phyloP scores from a whole-genome alignment of 352 stramenopile genomes.

The Phytophthora citrophthora region DNA sequence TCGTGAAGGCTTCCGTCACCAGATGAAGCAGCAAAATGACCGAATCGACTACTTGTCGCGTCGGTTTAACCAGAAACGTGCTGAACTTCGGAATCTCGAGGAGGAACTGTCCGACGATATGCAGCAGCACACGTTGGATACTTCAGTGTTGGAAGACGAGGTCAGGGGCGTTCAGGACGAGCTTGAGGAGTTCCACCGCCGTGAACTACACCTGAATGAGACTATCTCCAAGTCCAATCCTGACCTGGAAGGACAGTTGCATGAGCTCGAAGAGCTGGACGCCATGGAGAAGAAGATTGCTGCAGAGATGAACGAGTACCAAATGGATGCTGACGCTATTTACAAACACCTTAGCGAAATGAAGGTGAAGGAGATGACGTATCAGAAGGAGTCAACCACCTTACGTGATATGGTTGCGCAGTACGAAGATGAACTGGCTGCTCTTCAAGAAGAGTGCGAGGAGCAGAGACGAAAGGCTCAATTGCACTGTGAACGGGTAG shows the following conservation, averaged over 20 bases:
- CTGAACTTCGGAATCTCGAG: constrained; percentile 67
- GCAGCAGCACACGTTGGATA: constrained; percentile 74
- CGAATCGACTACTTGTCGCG: constrained; percentile 63
- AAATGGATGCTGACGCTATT: constrained; percentile 66
- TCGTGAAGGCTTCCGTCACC: constrained; percentile 46
- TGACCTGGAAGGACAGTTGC: constrained; percentile 64
- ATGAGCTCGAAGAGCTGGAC: constrained; percentile 64
- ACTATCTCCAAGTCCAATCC: constrained; percentile 70
- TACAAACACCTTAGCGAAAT: constrained; percentile 81
- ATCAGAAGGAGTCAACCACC: constrained; percentile 50
- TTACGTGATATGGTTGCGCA: constrained; percentile 57
- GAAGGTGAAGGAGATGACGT: constrained; percentile 76
- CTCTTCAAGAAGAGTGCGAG: constrained; percentile 63
- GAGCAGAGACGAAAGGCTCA: constrained; percentile 66
- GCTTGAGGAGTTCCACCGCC: constrained; percentile 41
- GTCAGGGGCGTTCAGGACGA: constrained; percentile 56
- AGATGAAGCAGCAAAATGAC: constrained; percentile 58
- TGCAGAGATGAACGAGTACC: constrained; percentile 55
- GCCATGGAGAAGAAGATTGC: constrained; percentile 58
- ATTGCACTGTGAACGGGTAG: constrained; percentile 69
- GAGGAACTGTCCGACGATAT: constrained; percentile 72
- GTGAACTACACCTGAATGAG: constrained; percentile 61
- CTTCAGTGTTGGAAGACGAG: constrained; percentile 79
- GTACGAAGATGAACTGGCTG: constrained; percentile 57
- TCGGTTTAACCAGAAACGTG: constrained; percentile 57